phyloP scores from a whole-genome alignment of 1,139 yeast genomes.

The Meyerozyma athensensis region DNA sequence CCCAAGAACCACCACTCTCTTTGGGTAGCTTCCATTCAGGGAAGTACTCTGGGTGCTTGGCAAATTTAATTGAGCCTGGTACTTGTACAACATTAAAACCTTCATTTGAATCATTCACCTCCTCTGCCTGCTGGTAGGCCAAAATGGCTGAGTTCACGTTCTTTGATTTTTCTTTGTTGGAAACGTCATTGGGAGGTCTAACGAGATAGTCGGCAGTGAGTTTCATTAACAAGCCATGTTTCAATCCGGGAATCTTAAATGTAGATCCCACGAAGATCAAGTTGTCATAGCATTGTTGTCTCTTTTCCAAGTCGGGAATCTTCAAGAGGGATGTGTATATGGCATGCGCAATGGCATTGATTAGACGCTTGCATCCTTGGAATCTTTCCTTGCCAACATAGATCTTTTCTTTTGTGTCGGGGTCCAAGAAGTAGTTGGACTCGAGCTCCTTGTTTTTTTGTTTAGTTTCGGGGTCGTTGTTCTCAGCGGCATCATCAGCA shows the following conservation, averaged over 20 bases:
- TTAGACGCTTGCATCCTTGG: slow-evolving; percentile 62
- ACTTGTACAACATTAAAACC: slow-evolving; percentile 50
- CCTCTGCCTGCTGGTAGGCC: slow-evolving; percentile 36
- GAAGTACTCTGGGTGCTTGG: slow-evolving; percentile 84
- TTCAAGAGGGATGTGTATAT: slow-evolving; percentile 50
- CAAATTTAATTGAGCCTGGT: slow-evolving; percentile 66
- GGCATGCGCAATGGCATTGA: slow-evolving; percentile 49
- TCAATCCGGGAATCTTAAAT: slow-evolving; percentile 67
- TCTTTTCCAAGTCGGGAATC: slow-evolving; percentile 62
- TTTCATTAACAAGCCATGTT: slow-evolving; percentile 60
- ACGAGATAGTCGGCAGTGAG: slow-evolving; percentile 57
- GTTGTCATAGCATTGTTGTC: slow-evolving; percentile 87
- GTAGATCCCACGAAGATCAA: slow-evolving; percentile 77
- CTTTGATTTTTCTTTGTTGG: slow-evolving; percentile 24
- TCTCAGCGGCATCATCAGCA: slow-evolving; percentile 11
- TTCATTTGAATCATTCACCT: slow-evolving; percentile 22
- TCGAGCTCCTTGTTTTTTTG: slow-evolving; percentile 60
- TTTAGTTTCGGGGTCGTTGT: slow-evolving; percentile 15
- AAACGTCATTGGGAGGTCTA: slow-evolving; percentile 23
- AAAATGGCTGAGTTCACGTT: slow-evolving; percentile 40
- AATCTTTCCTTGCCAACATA: slow-evolving; percentile 84
- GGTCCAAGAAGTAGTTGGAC: slow-evolving; percentile 61
- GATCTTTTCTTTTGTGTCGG: slow-evolving; percentile 37
- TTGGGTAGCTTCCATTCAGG: slow-evolving; percentile 87
- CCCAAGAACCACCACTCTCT: slow-evolving; percentile 56